Percentiles rank a stretch among this genome's conserved stretches.
Evolutionary conservation across 345 rosid genomes (phyloP).

Genomic region (Trapa incisa): DNA sequence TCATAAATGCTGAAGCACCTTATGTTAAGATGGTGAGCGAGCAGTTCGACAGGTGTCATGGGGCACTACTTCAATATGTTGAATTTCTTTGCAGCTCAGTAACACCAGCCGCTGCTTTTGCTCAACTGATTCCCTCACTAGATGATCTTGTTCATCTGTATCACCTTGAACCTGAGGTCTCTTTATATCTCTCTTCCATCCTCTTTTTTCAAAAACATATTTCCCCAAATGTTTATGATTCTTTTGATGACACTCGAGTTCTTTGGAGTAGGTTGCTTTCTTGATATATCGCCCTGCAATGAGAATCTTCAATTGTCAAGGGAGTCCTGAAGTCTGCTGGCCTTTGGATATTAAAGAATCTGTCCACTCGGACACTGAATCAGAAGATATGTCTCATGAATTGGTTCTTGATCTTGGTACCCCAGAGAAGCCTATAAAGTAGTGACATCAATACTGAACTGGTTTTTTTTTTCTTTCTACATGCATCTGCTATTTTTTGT

Average conservation of each 20-base stretch:
- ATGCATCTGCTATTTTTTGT: slow-evolving; percentile 9
- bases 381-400: slow-evolving; percentile 21
- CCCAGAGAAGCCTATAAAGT: slow-evolving; percentile 49
- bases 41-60: slow-evolving; percentile 97
- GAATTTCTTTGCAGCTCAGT: slow-evolving; percentile 86
- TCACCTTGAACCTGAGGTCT: slow-evolving; percentile 97
- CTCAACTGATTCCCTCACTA: slow-evolving; percentile 76
- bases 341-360: slow-evolving; percentile 56
- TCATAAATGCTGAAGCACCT: slow-evolving; percentile 85
- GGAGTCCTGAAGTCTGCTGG: slow-evolving; percentile 65
- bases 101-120: slow-evolving; percentile 62
- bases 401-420: slow-evolving; percentile 59
- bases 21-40: slow-evolving; percentile 99
- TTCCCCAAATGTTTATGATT: background rate
- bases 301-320: slow-evolving; percentile 83
- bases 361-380: slow-evolving; percentile 31
- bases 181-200: slow-evolving; percentile 13
- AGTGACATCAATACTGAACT: slow-evolving; percentile 8
- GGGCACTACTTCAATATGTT: slow-evolving; percentile 95
- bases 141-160: slow-evolving; percentile 74
- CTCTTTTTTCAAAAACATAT: slow-evolving; percentile 2
- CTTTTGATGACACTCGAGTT: background rate
- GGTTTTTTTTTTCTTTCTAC: slow-evolving; percentile 1
- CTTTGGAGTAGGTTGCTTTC: slow-evolving; percentile 63
- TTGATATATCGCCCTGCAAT: slow-evolving; percentile 90